Base-by-base conservation (phyloP, 2,329 filamentous ascomycete genomes). In the Trichoderma atroviride region DNA sequence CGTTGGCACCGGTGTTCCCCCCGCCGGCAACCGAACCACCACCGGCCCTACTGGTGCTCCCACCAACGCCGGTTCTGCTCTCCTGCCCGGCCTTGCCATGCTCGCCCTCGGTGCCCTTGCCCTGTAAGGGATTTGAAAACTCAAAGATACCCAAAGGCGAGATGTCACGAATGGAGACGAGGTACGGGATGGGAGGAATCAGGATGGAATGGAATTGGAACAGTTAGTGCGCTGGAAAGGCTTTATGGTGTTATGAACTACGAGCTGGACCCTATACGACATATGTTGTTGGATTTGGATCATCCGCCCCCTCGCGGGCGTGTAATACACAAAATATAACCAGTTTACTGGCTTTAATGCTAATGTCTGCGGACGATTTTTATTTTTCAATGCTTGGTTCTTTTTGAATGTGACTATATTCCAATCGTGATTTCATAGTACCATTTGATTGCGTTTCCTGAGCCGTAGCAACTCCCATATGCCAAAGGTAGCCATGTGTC, bases 91-190 rank as follows among this genome's bases (percentile, higher is more conserved):
- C 63, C 64, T 79, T 24, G 79, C 77, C 74, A 74, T 80, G 72
- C 72, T 77, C 59, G 76, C 73, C 59, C 69, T 79, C 58, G 77
- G 72, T 70, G 78, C 74, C 69, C 68, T 81, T 72, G 79, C 79
- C 72, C 78, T 81, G 78, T 81, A 81, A 80, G 47, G 61, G 57
- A 55, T 50, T 69, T 65, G 33, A 37, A 31, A 31, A 56, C 27
- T 11, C 29, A 64, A 24, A 16, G n/a, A 37, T 40, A 64, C 33
- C n/a, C 27, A 37, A 33, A 37, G n/a, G 22, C 52, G 11, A 37
- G 61, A 62, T 11, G 5, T 61, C 40, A 47, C n/a, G 35, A 35
- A 43, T 24, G 43, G 22, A 22, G 60, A 63, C 31, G 60, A 55
- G 7, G 19, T 40, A 47, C 43, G 67, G 40, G 24, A 59, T 37